Evolutionary conservation across 2,329 filamentous ascomycete species (phyloP).

Genomic region (Colletotrichum sp.): DNA sequence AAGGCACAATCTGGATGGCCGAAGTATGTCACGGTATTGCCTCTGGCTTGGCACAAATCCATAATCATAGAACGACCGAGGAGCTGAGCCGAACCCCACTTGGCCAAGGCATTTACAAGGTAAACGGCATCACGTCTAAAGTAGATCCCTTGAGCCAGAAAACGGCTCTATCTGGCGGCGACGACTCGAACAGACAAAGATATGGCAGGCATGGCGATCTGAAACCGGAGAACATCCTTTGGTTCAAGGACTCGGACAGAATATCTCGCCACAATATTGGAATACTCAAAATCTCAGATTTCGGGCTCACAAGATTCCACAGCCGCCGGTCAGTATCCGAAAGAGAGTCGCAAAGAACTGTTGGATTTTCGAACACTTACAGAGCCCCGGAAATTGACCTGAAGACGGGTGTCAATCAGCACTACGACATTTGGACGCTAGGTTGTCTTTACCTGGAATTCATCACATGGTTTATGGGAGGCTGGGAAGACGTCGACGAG

Average conservation of each 20-base stretch:
- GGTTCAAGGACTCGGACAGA: not conserved
- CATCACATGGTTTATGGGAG: constrained; percentile 16
- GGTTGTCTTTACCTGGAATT: constrained; percentile 23
- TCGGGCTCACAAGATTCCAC: not conserved
- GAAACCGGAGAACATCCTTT: not conserved
- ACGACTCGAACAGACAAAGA: not conserved
- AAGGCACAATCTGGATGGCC: not conserved
- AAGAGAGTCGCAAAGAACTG: not conserved
- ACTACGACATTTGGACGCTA: constrained; percentile 23
- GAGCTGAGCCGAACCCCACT: not conserved
- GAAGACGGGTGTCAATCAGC: not conserved
- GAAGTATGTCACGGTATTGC: not conserved
- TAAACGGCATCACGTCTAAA: not conserved
- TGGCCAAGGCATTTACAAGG: no score
- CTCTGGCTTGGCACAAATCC: not conserved
- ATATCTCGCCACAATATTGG: not conserved
- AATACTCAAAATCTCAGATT: not conserved
- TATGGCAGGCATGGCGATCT: not conserved
- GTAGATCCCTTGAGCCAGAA: not conserved
- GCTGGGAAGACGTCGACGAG: not conserved
- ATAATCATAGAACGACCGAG: not conserved
- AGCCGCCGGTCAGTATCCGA: not conserved
- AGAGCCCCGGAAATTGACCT: constrained; percentile 20
- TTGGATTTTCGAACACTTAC: not conserved
- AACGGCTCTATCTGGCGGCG: not conserved